Conservation (phyloP, 148 eudicot species). For the Selenicereus undatus region DNA sequence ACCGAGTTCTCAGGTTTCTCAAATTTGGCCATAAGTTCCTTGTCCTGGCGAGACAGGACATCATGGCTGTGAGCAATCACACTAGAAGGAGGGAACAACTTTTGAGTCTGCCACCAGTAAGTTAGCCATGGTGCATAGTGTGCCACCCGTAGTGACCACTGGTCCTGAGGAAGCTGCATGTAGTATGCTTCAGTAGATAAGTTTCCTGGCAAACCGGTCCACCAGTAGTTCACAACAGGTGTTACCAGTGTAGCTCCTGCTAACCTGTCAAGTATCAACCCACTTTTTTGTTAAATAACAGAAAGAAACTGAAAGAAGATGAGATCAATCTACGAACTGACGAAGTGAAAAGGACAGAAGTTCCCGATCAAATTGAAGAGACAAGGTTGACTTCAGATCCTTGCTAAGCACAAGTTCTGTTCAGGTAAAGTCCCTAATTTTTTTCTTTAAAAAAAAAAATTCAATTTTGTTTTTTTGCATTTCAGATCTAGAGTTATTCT, state of each 20-base stretch:
- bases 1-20: constrained; percentile 14
- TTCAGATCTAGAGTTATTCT: neutral
- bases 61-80: constrained; percentile 27
- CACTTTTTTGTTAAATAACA: neutral
- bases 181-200: constrained; percentile 47
- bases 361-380: neutral
- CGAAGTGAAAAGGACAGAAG: neutral
- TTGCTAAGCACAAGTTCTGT: neutral
- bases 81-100: constrained; percentile 49
- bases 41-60: constrained; percentile 38
- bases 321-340: neutral
- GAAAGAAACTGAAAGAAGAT: neutral
- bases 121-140: constrained; percentile 65
- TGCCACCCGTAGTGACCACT: constrained; percentile 53
- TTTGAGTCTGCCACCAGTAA: constrained; percentile 80
- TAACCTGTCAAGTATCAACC: constrained; percentile 29
- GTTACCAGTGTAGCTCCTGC: constrained; percentile 57
- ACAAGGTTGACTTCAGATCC: neutral
- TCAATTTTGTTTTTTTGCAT: neutral
- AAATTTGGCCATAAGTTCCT: constrained; percentile 22
- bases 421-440: neutral
- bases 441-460: too few relatives aligned
- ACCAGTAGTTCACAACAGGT: constrained; percentile 72
- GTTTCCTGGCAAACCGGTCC: constrained; percentile 54
- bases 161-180: constrained; percentile 47